Base-by-base conservation (phyloP, 1,139 yeast species). In the Taphrina sp. region DNA sequence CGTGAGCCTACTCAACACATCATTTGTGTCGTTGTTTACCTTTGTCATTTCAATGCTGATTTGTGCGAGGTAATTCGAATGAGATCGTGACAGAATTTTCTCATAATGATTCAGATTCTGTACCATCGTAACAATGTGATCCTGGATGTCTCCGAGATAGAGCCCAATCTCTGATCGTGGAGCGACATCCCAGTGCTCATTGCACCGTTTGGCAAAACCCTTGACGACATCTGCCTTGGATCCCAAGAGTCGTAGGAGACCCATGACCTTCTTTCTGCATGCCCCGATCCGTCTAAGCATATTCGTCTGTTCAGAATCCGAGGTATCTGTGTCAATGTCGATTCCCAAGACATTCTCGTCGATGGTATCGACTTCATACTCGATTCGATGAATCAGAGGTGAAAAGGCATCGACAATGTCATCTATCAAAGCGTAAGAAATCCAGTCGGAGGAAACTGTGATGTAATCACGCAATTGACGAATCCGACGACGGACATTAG, bases 321-420 rank as follows among this genome's bases (percentile, higher is more conserved):
- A 71, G 49, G 67, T 68, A 39, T 72, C 75, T 38, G 46, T 49
- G 16, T 49, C 44, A 14, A 34, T 42, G 14, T 49, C 54, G 94
- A 90, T 85, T 57, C 78, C 76, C 62, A 90, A 74, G 58, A 92
- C 92, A 5, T 90, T 85, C 67, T 92, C 97, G 65, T 92, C 98
- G 59, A 92, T 92, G 14, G 81, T 77, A 67, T 89, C 89, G 10
- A 92, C 95, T 65, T 92, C 98, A 56, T 83, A 87, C 67, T 92
- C 97, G 54, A 92, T 88, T 45, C 92, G 81, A 59, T 87, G 95
- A 62, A 92, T 90, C 83, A 92, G 82, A 1, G 98, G 98, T 0
- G 95, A 97, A 75, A 88, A 92, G 0, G 95, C 94, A 74, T 92
- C 98, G 1, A 97, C 90, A 61, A 92, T 88, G 68, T 92, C 97